Base-by-base conservation (phyloP, 2,329 filamentous ascomycete genomes). In the Aspergillus neotritici region DNA sequence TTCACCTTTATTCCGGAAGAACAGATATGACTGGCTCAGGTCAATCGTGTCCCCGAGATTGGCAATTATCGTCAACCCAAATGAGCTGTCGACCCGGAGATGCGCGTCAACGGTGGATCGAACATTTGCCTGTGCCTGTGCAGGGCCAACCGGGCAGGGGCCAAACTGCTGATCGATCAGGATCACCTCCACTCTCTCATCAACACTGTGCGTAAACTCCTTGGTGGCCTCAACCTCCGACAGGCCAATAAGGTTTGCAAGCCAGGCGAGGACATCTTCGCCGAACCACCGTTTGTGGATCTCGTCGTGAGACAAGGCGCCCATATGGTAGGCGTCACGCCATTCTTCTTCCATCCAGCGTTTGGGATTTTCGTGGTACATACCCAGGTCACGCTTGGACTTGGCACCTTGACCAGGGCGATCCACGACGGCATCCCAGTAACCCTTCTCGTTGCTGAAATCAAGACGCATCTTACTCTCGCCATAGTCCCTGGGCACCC, bases 331-430 rank as follows among this genome's bases (percentile, higher is more conserved):
- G 49, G 63, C 66, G 16, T 69, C 60, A 0, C 65, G 56, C 48
- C 51, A 69, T 44, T 64, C 64, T 3, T 68, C 62, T 45, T 70
- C 66, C 3, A 70, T 59, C 65, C 62, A 70, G 16, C 63, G 55
- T 15, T 48, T 52, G 13, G 59, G 66, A 44, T 60, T 66, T 1
- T 60, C 54, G 2, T 55, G 49, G 10, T 59, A 41, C 9, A 64
- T 60, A 1, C 49, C 40, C 5, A 65, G 55, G 3, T 53, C 53
- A 1, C 64, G 55, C 52, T 66, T 65, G 8, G 40, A 29, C 28
- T 34, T 43, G 34, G 56, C 61, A 15, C 46, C 55, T 15, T 39
- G 48, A 14, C 34, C 57, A 2, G 60, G 42, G n/a, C 41, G 50
- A 13, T 51, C 45, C 8, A 56, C 51, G 17, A 58, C 47, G 1